These are phyloP conservation scores for Annona squamosa DNA, from an alignment of 164 flowering plant species.

Conservation along the genomic window DNA sequence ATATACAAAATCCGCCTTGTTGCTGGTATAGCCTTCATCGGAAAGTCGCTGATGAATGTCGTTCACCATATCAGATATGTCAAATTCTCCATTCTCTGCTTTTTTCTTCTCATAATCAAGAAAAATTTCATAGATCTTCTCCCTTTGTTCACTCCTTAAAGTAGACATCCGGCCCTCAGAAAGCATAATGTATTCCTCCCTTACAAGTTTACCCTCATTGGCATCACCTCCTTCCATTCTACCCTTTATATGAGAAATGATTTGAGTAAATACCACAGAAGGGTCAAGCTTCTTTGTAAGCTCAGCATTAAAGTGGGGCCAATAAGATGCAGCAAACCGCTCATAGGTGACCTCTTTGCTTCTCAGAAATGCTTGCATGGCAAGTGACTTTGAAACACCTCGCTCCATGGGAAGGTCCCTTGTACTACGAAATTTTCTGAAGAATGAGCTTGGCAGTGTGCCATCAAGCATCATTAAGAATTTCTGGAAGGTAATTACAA, in stretches of 20 bases:
- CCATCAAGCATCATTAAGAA: slow-evolving; percentile 82
- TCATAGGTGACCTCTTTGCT: slow-evolving; percentile 54
- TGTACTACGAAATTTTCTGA: slow-evolving; percentile 40
- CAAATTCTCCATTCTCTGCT: slow-evolving; percentile 48
- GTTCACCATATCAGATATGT: slow-evolving; percentile 61
- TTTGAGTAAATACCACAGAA: slow-evolving; percentile 62
- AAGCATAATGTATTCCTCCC: slow-evolving; percentile 37
- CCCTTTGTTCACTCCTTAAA: slow-evolving; percentile 33
- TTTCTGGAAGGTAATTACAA: slow-evolving; percentile 62
- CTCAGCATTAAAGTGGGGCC: slow-evolving; percentile 65
- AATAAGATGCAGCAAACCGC: slow-evolving; percentile 42
- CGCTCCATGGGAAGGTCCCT: slow-evolving; percentile 15
- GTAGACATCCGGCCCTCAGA: slow-evolving; percentile 44
- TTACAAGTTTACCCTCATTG: slow-evolving; percentile 29
- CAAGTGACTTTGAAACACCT: slow-evolving; percentile 31
- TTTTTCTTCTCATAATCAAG: slow-evolving; percentile 58
- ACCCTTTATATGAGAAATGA: slow-evolving; percentile 74
- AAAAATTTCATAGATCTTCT: slow-evolving; percentile 48
- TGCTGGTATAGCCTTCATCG: slow-evolving; percentile 29
- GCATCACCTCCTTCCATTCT: slow-evolving; percentile 27
- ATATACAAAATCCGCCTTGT: slow-evolving; percentile 57
- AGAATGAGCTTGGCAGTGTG: slow-evolving; percentile 49
- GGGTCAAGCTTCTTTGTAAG: slow-evolving; percentile 50
- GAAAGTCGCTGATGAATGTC: slow-evolving; percentile 55
- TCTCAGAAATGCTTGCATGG: slow-evolving; percentile 36